A percentile compares a stretch with the other conserved stretches of the same genome.
Evolutionary conservation across 192 early-diverging fungal species (phyloP).

Genomic region (Pecoramyces ruminantium): DNA sequence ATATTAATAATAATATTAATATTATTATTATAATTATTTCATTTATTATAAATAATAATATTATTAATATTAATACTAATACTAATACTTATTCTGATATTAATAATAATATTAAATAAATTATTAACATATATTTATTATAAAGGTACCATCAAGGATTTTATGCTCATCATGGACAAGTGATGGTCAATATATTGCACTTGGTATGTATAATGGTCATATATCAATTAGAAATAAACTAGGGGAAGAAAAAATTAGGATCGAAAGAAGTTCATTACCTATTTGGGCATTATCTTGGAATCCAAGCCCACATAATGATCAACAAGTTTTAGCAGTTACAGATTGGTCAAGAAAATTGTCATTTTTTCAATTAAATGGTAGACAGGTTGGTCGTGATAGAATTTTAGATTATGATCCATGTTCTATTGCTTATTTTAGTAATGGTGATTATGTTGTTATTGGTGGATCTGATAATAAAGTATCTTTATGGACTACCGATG

Average conservation of each 20-base stretch:
- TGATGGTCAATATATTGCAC: conserved; percentile 36
- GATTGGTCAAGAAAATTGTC: conserved; percentile 38
- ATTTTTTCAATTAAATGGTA: conserved; percentile 30
- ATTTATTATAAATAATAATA: too few species aligned
- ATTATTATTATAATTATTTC: too few species aligned
- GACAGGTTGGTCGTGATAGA: conserved; percentile 39
- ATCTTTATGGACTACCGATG: conserved; percentile 33
- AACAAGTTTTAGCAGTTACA: conserved; percentile 26
- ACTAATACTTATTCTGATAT: too few species aligned
- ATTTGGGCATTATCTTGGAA: conserved; percentile 36
- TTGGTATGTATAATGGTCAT: conserved; percentile 34
- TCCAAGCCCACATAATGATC: conserved; percentile 16
- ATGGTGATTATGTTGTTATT: conserved; percentile 28
- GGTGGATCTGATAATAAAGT: conserved; percentile 36
- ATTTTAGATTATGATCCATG: conserved; percentile 26
- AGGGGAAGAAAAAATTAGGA: conserved; percentile 34
- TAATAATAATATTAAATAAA: background rate
- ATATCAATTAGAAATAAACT: conserved; percentile 25
- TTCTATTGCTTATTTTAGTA: conserved; percentile 19
- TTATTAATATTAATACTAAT: too few species aligned
- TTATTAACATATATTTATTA: too few species aligned
- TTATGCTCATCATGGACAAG: conserved; percentile 24
- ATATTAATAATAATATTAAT: too few species aligned
- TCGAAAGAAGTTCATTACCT: conserved; percentile 20
- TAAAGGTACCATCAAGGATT: conserved; percentile 25